Base-by-base conservation (phyloP, 352 stramenopile genomes). In the Phytophthora sojae region DNA sequence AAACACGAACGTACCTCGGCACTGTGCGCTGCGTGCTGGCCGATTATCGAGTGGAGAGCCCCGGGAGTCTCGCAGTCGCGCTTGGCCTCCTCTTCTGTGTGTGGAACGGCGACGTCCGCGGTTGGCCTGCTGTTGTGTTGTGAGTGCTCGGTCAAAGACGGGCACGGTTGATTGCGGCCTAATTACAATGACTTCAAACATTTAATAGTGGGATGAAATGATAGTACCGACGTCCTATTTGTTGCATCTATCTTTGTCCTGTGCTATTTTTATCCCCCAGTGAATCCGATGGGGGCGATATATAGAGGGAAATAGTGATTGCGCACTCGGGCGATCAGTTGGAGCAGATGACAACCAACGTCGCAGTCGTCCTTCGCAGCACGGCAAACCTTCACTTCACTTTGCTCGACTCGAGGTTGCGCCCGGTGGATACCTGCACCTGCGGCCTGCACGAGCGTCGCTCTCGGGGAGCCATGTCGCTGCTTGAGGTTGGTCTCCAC, bases 61-160 rank as follows among this genome's bases (percentile, higher is more conserved):
- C 26, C 14, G 0, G 21, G 26, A 11, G 45, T 8, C 45, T 52
- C 7, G 32, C 7, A 30, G 26, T 30, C 26, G 9, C 32, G 45
- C 21, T 30, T 21, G 25, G 37, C 60, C 61, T 74, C 71, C 71
- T 76, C 69, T 76, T 73, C 64, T 59, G 58, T 17, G 61, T 56
- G 54, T 65, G 61, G 67, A 74, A 71, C 62, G 67, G 44, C 62
- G 47, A 71, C 62, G 39, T 67, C 25, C 51, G 51, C 42, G 35
- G n/a, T 53, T 53, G 21, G 63, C 53, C 63, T 76, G 69, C 63
- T 76, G 69, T 76, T 72, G 51, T 45, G 54, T 76, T 76, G 69
- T 76, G 69, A 68, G n/a, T 9, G 30, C 25, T 32, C 19, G 35
- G 29, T 11, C 7, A 57, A 69, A 66, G 29, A 37, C 26, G 35